A percentile compares a stretch with the other conserved stretches of the same genome.
Evolutionary conservation across 805 yeast species (phyloP).

Genomic region (Cyberlindnera galapagoensis): DNA sequence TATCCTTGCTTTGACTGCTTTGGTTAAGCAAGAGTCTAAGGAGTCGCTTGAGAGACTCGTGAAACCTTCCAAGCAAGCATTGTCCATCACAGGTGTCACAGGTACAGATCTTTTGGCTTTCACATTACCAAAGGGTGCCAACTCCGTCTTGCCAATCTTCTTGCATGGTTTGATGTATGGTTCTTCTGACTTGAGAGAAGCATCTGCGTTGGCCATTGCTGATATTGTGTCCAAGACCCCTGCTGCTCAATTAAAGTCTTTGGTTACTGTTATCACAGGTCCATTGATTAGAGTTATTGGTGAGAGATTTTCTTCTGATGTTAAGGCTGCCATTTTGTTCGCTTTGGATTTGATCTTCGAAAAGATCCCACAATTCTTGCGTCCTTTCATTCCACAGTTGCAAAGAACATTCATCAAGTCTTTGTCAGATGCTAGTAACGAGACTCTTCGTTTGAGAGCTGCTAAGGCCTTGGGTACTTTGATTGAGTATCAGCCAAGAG

Average conservation of each 20-base stretch:
- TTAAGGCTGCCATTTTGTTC: constrained; percentile 86
- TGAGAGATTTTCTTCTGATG: constrained; percentile 85
- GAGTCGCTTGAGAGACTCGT: constrained; percentile 71
- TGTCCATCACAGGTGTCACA: constrained; percentile 54
- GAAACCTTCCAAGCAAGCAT: constrained; percentile 71
- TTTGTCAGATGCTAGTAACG: constrained; percentile 70
- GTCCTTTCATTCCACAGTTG: constrained; percentile 95
- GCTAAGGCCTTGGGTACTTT: constrained; percentile 86
- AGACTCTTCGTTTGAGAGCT: constrained; percentile 71
- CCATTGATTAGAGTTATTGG: constrained; percentile 97
- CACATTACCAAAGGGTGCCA: constrained; percentile 71
- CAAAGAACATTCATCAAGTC: constrained; percentile 96
- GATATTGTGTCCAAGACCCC: constrained; percentile 82
- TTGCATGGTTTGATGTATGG: constrained; percentile 96
- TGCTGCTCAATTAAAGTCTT: constrained; percentile 73
- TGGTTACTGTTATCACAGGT: constrained; percentile 91
- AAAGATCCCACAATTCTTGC: constrained; percentile 83
- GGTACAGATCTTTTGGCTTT: constrained; percentile 72
- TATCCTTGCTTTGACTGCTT: constrained; percentile 54
- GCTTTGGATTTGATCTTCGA: constrained; percentile 74
- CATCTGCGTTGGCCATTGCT: constrained; percentile 84
- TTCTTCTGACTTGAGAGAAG: constrained; percentile 71
- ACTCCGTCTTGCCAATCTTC: constrained; percentile 83
- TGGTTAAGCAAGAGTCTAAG: constrained; percentile 70
- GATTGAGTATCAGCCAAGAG: constrained; percentile 85